Evolutionary conservation across 1,139 yeast genomes (phyloP).

Genomic region (Magnusiomyces suaveolens): DNA sequence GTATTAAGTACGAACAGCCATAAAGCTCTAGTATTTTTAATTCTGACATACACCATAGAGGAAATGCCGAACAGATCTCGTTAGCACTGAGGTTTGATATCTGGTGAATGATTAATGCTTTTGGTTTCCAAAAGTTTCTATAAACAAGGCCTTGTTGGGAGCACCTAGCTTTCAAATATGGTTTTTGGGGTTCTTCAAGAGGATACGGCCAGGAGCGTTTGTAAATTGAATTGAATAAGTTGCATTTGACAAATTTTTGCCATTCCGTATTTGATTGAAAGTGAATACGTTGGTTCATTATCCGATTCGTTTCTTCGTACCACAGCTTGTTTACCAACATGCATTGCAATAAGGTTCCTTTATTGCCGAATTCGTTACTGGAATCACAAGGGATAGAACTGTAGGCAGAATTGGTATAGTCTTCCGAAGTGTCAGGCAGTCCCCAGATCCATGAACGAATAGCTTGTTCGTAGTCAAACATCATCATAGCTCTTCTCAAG

Average conservation of each 20-base stretch:
- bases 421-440: not conserved
- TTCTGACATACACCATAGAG: slow-evolving; percentile 37
- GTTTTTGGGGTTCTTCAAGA: too few relatives aligned
- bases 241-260: slow-evolving; percentile 33
- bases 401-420: not conserved
- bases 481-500: slow-evolving; percentile 48
- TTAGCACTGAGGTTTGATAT: slow-evolving; percentile 36
- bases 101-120: slow-evolving; percentile 44
- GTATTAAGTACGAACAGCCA: slow-evolving; percentile 67
- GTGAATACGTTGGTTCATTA: slow-evolving; percentile 46
- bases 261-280: slow-evolving; percentile 46
- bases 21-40: slow-evolving; percentile 67
- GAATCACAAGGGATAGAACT: not conserved
- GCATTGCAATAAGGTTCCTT: slow-evolving; percentile 33
- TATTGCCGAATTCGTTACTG: not conserved
- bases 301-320: slow-evolving; percentile 45
- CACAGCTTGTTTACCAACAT: slow-evolving; percentile 60
- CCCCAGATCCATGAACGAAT: slow-evolving; percentile 39
- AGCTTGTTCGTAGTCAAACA: slow-evolving; percentile 41
- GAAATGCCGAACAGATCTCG: slow-evolving; percentile 36
- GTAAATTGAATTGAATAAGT: not conserved
- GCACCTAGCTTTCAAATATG: not conserved
- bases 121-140: slow-evolving; percentile 21
- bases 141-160: not conserved
- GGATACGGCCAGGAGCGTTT: not conserved